Conservation (phyloP, 1,139 yeast genomes). For the Suhomyces anneliseae region DNA sequence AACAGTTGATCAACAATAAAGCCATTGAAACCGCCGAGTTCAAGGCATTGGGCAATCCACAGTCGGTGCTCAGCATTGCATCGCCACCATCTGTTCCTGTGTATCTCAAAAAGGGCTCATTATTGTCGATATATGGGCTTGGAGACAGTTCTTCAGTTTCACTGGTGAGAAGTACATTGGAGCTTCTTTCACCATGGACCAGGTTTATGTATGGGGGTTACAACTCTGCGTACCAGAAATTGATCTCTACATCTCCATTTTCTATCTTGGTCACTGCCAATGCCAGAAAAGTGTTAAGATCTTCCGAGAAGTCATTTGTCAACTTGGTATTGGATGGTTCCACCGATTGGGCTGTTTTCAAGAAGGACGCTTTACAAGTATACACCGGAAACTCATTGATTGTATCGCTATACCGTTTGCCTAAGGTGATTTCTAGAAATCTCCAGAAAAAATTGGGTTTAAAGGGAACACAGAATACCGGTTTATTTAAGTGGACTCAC, state of each 20-base stretch:
- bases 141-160: constrained; percentile 19
- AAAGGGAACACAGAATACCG: constrained; percentile 30
- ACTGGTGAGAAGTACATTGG: constrained; percentile 31
- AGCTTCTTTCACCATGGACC: constrained; percentile 35
- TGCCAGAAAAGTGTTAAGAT: constrained; percentile 17
- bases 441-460: constrained; percentile 28
- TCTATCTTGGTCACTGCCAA: constrained; percentile 42
- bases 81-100: constrained; percentile 62
- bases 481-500: constrained; percentile 33
- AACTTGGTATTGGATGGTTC: constrained; percentile 54
- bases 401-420: constrained; percentile 37
- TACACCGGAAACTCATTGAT: constrained; percentile 52
- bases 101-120: constrained; percentile 45
- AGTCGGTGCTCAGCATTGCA: constrained; percentile 43
- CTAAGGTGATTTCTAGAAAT: constrained; percentile 38
- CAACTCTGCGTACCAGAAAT: constrained; percentile 41
- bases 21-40: constrained; percentile 23
- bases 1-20: constrained; percentile 9
- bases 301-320: constrained; percentile 36
- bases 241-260: constrained; percentile 50
- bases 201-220: constrained; percentile 45
- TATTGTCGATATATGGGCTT: constrained; percentile 48
- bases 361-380: constrained; percentile 46
- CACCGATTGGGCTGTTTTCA: constrained; percentile 60
- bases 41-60: constrained; percentile 45